A percentile compares a stretch with the other conserved stretches of the same genome.
phyloP scores from a whole-genome alignment of 2,329 filamentous ascomycete genomes.

The Epichloe uncinata region DNA sequence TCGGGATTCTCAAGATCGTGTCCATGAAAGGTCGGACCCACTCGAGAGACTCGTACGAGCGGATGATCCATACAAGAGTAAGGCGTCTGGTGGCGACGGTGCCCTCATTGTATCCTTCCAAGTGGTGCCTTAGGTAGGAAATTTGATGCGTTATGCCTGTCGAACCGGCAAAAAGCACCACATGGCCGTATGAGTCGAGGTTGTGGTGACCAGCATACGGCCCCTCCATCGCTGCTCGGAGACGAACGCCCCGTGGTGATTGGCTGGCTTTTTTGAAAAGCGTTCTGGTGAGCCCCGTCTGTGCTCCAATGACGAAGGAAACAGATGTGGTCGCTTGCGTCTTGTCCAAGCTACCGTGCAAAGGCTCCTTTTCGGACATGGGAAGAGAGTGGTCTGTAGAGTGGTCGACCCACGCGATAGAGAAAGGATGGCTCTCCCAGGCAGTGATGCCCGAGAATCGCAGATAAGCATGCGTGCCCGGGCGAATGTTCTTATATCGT shows the following conservation, averaged over 20 bases:
- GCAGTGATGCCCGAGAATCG: conserved; percentile 52
- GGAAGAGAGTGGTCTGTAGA: conserved; percentile 26
- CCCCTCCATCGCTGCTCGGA: conserved; percentile 72
- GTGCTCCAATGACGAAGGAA: conserved; percentile 75
- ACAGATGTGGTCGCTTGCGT: conserved; percentile 39
- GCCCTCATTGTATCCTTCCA: conserved; percentile 53
- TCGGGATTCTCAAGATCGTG: conserved; percentile 60
- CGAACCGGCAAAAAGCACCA: conserved; percentile 80
- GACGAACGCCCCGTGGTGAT: conserved; percentile 39
- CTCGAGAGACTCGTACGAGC: conserved; percentile 76
- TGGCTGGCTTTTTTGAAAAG: conserved; percentile 57
- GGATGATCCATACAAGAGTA: conserved; percentile 84
- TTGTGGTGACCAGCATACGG: conserved; percentile 77
- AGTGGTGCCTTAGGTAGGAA: conserved; percentile 68
- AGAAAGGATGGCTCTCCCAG: conserved; percentile 70
- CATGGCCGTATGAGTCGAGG: conserved; percentile 84
- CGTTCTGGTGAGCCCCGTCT: conserved; percentile 75
- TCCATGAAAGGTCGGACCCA: conserved; percentile 87
- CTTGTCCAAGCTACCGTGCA: conserved; percentile 26
- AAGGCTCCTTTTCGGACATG: conserved; percentile 27
- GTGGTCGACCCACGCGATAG: conserved; percentile 60
- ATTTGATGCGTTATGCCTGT: conserved; percentile 94
- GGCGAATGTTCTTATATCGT: conserved; percentile 49
- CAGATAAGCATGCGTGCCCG: conserved; percentile 64
- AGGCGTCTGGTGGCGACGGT: conserved; percentile 71